phyloP scores from a whole-genome alignment of 345 rosid genomes.

The Murraya koenigii region DNA sequence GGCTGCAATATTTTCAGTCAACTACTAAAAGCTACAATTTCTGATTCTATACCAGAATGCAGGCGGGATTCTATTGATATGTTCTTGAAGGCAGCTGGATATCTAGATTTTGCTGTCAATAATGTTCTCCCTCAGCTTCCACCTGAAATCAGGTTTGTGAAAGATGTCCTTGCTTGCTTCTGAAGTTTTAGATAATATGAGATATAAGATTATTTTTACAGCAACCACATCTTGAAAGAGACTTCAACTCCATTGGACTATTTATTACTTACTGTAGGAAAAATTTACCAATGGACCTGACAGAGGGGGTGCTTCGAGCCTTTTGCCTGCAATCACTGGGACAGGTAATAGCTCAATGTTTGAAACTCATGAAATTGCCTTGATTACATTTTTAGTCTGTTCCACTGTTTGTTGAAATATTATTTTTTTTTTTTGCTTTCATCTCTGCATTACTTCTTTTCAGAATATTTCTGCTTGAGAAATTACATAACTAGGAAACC shows the following conservation, averaged over 20 bases:
- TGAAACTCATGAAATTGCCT: neutral
- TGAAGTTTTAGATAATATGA: neutral
- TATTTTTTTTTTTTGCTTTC: too few relatives aligned
- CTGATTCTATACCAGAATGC: constrained; percentile 34
- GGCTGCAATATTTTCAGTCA: neutral
- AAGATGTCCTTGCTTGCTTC: neutral
- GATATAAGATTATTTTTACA: neutral
- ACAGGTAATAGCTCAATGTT: constrained; percentile 40
- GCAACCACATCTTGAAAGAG: neutral
- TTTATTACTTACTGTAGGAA: constrained; percentile 31
- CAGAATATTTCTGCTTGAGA: too few relatives aligned
- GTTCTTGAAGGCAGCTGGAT: constrained; percentile 74
- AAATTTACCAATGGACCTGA: constrained; percentile 57
- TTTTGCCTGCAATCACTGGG: constrained; percentile 69
- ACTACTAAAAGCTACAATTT: constrained; percentile 5
- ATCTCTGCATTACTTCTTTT: too few relatives aligned
- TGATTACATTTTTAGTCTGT: too few relatives aligned
- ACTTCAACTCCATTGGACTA: neutral
- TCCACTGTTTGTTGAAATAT: too few relatives aligned
- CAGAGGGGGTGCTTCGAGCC: constrained; percentile 63
- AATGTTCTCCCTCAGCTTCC: constrained; percentile 59
- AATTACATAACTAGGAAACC: too few relatives aligned
- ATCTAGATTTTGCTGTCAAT: constrained; percentile 60
- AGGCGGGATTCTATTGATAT: constrained; percentile 56
- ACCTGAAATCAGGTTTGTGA: constrained; percentile 42